Evolutionary conservation across 495 filamentous ascomycete species (phyloP).

Genomic region (Glutinoglossum americanum): DNA sequence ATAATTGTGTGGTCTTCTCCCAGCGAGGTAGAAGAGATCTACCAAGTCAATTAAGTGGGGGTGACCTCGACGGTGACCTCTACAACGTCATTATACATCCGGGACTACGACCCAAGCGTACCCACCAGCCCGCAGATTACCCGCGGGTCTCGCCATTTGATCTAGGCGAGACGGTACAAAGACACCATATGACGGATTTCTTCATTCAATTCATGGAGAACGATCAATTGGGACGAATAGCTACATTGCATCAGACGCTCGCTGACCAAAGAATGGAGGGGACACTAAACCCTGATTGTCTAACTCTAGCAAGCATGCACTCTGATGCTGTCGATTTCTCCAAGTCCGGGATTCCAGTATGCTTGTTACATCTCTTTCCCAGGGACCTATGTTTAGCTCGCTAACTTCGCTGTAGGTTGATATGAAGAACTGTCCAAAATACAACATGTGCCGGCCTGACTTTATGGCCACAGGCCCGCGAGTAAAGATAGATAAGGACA

Average conservation of each 20-base stretch:
- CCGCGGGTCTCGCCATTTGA: conserved; percentile 28
- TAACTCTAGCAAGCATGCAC: conserved; percentile 42
- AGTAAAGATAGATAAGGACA: conserved; percentile 25
- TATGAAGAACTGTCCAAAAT: conserved; percentile 21
- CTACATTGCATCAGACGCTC: conserved; percentile 39
- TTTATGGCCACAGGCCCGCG: conserved; percentile 47
- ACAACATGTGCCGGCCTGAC: conserved; percentile 27
- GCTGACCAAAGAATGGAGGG: conserved; percentile 39
- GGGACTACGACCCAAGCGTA: conserved; percentile 17
- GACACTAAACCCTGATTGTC: conserved; percentile 33
- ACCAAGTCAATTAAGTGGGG: conserved; percentile 54
- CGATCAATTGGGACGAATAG: conserved; percentile 50
- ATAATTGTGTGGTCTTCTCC: conserved; percentile 63
- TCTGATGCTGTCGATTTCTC: conserved; percentile 69
- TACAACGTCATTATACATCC: conserved; percentile 56
- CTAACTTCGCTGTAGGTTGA: conserved; percentile 16
- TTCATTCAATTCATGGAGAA: conserved; percentile 64
- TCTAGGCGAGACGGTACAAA: conserved; percentile 30
- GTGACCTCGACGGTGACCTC: conserved; percentile 65
- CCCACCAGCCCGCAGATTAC: conserved; percentile 43
- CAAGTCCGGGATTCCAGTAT: conserved; percentile 52
- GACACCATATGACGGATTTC: conserved; percentile 48
- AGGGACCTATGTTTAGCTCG: background rate
- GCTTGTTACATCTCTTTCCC: conserved; percentile 4
- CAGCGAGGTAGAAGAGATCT: conserved; percentile 46